Conservation (phyloP, 306 rosid species). For the Quercus engelmannii region DNA sequence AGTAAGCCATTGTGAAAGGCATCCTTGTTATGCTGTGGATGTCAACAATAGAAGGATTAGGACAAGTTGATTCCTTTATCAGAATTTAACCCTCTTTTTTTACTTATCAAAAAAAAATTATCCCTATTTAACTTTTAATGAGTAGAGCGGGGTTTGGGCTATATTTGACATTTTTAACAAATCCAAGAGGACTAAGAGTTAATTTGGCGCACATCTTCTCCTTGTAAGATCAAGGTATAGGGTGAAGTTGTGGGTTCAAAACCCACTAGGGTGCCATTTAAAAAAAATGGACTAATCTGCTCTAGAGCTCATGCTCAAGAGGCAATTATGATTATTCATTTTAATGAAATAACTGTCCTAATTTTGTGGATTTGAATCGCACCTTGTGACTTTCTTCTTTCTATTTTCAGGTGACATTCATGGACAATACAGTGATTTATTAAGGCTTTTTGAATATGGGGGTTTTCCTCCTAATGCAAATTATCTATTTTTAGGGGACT, state of each 20-base stretch:
- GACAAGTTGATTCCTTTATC: not conserved
- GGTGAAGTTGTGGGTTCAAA: too few relatives aligned
- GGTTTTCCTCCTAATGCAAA: slow-evolving; percentile 82
- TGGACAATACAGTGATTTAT: slow-evolving; percentile 87
- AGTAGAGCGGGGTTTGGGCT: not conserved
- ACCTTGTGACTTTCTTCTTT: slow-evolving; percentile 3
- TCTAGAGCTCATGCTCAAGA: not conserved
- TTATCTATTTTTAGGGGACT: slow-evolving; percentile 91
- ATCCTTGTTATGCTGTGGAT: not conserved
- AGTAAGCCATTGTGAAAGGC: not conserved
- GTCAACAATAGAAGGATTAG: not conserved
- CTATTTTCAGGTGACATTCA: slow-evolving; percentile 76
- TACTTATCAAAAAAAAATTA: not conserved
- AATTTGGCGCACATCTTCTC: too few relatives aligned
- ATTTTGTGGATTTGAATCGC: not conserved
- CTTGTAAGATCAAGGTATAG: too few relatives aligned
- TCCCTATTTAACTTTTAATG: not conserved
- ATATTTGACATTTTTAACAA: not conserved
- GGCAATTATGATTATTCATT: not conserved
- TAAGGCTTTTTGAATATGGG: slow-evolving; percentile 89
- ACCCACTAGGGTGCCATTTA: too few relatives aligned
- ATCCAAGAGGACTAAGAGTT: not conserved
- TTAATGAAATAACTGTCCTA: not conserved
- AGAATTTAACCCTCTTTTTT: not conserved
- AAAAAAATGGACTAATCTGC: not conserved